A percentile compares a stretch with the other conserved stretches of the same genome.
Conservation (phyloP, 164 flowering plant genomes). For the Tinospora cordifolia region DNA sequence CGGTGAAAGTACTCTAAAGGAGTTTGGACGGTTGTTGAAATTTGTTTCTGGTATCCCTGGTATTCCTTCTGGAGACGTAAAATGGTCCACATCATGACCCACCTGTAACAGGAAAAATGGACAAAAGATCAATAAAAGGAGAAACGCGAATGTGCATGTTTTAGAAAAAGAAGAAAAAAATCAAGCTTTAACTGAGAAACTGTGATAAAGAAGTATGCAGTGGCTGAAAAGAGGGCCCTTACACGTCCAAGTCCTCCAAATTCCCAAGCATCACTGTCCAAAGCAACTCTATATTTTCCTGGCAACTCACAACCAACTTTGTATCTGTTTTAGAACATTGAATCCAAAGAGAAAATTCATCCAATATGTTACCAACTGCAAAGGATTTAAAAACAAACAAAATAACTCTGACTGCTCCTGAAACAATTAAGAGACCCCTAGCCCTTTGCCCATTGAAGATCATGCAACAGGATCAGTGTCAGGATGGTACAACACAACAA, state of each 20-base stretch:
- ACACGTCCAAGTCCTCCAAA: conserved; percentile 96
- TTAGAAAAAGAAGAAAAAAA: background rate
- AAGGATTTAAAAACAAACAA: background rate
- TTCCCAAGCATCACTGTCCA: conserved; percentile 90
- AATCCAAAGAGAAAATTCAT: background rate
- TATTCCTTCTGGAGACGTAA: conserved; percentile 90
- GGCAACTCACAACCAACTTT: conserved; percentile 95
- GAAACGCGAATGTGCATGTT: too few relatives aligned
- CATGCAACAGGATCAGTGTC: background rate
- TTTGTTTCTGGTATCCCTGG: conserved; percentile 95
- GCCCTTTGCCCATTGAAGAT: too few relatives aligned
- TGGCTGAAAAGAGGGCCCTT: conserved; percentile 23
- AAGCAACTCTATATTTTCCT: conserved; percentile 82
- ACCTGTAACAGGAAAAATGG: conserved; percentile 40
- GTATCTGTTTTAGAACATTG: conserved; percentile 41
- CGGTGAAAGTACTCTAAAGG: conserved; percentile 79
- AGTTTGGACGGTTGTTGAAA: conserved; percentile 93
- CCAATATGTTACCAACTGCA: background rate
- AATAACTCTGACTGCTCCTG: too few relatives aligned
- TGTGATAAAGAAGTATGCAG: background rate
- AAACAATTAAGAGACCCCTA: too few relatives aligned
- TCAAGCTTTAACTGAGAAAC: background rate
- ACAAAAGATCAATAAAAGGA: conserved; percentile 3
- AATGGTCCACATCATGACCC: conserved; percentile 86
- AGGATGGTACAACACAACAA: conserved; percentile 1